phyloP scores from a whole-genome alignment of 1,284 basidiomycete genomes.

The Irpex sp. region DNA sequence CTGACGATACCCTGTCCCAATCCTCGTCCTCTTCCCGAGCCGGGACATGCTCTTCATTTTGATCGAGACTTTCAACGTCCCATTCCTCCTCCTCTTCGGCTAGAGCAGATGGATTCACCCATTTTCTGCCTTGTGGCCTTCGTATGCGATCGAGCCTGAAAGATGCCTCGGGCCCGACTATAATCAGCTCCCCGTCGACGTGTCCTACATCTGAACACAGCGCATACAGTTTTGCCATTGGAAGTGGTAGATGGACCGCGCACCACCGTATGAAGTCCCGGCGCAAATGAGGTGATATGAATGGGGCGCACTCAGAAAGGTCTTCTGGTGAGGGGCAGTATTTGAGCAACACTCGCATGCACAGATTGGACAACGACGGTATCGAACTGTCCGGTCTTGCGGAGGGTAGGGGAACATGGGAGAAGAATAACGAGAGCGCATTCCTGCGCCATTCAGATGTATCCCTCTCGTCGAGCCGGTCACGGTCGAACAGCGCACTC shows the following conservation, averaged over 20 bases:
- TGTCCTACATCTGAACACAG: slow-evolving; percentile 48
- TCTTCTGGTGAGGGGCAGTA: slow-evolving; percentile 19
- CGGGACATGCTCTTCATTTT: no score
- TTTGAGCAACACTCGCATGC: slow-evolving; percentile 35
- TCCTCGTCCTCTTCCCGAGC: not conserved
- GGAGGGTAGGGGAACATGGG: slow-evolving; percentile 20
- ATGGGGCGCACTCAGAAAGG: slow-evolving; percentile 41
- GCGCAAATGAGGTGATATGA: slow-evolving; percentile 53
- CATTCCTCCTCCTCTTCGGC: not conserved
- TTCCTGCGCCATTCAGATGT: slow-evolving; percentile 45
- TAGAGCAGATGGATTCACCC: not conserved
- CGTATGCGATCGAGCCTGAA: slow-evolving; percentile 34
- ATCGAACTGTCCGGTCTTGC: not conserved
- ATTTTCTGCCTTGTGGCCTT: slow-evolving; percentile 29
- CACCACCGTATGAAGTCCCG: slow-evolving; percentile 52
- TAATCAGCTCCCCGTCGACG: slow-evolving; percentile 55
- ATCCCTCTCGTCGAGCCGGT: slow-evolving; percentile 16
- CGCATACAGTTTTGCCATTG: slow-evolving; percentile 41
- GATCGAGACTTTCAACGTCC: no score
- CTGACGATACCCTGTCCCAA: slow-evolving; percentile 4
- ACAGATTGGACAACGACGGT: slow-evolving; percentile 35
- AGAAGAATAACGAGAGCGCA: slow-evolving; percentile 50
- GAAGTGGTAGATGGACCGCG: slow-evolving; percentile 52
- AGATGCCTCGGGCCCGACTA: slow-evolving; percentile 49
- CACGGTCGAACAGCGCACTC: slow-evolving; percentile 17